Base-by-base conservation (phyloP, 768 basidiomycete species). In the Lenzites betulinus region DNA sequence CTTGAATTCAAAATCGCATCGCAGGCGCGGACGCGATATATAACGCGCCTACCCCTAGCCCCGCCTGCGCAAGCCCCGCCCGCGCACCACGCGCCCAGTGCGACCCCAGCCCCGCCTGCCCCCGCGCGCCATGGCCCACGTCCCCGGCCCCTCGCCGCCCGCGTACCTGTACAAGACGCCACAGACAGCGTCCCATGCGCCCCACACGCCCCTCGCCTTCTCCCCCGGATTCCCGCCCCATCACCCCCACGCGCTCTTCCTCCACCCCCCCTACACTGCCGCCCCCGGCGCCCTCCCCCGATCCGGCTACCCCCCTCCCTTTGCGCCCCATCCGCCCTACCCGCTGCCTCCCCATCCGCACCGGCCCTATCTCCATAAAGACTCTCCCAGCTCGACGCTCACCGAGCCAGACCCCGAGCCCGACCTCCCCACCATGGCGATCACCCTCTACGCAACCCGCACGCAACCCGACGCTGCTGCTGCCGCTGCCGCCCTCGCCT, bases 141-240 rank as follows among this genome's bases (percentile, higher is more conserved):
- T 50, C 48, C 62, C 58, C 54, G 56, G 59, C 23, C 30, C 62
- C 22, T 46, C 44, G 51, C 28, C 62, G 39, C 20, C 39, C 51
- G 26, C 26, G 26, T 60, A 54, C 54, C 42, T 51, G 49, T 54
- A 35, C 58, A 51, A 39, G 33, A 56, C 63, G 63, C 58, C 59
- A 64, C 59, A 53, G 35, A 50, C 49, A 38, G 39, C 54, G 11
- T 51, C 42, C 59, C 59, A 64, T 57, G 58, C 64, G 28, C 56
- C 52, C 63, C 47, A 56, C 64, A 63, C 62, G 47, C 62, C 35
- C 44, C 30, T 46, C 22, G 20, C 38, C 66, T 70, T 70, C 69
- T 65, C 62, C n/a, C 42, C 50, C 26, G 62, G 69, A 70, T 70
- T 64, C 54, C 39, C 69, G 42, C 33, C 62, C 30, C 36, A 52